Evolutionary conservation across 2,329 filamentous ascomycete genomes (phyloP).

Genomic region (Alternaria brassicae): DNA sequence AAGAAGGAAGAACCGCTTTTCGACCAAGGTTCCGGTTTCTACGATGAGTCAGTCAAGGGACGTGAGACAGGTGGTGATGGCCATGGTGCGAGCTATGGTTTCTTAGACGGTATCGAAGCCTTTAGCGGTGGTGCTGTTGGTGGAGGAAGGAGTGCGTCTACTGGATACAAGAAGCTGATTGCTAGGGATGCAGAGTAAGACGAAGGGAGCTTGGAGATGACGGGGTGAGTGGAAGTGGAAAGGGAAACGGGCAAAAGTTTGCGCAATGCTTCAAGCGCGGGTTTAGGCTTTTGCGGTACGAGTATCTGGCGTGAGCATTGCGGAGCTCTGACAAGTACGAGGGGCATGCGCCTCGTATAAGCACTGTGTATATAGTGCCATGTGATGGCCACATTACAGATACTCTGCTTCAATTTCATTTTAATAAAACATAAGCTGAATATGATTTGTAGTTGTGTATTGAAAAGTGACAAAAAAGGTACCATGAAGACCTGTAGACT

Average conservation of each 20-base stretch:
- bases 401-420: not conserved
- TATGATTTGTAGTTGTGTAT: not conserved
- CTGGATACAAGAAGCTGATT: not conserved
- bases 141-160: not conserved
- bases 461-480: not conserved
- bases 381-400: not conserved
- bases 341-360: not conserved
- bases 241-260: not conserved
- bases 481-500: not conserved
- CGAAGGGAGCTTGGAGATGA: not conserved
- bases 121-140: not conserved
- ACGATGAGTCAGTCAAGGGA: not conserved
- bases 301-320: not conserved
- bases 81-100: not conserved
- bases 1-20: constrained; percentile 3
- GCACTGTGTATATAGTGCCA: not conserved
- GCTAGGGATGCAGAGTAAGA: not conserved
- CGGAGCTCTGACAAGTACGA: not conserved
- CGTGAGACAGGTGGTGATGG: not conserved
- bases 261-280: not conserved
- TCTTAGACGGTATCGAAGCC: not conserved
- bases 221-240: rapidly evolving
- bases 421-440: no score
- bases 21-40: not conserved
- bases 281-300: not conserved